Evolutionary conservation across 768 basidiomycete species (phyloP).

Genomic region (Phanerodontia chrysosporium): DNA sequence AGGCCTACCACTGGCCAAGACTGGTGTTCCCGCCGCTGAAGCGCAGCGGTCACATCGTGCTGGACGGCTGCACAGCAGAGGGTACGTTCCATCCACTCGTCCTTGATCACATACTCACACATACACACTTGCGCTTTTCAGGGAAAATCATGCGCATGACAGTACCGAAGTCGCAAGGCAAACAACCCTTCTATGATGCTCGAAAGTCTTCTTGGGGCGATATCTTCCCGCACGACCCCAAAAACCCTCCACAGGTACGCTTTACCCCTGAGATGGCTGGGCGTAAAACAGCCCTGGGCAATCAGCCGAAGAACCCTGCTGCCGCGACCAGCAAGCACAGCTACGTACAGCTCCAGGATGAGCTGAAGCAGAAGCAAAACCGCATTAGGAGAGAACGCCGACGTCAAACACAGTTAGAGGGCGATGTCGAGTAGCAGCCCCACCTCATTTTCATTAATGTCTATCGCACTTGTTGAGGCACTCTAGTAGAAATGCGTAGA

Average conservation of each 20-base stretch:
- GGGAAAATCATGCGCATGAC: conserved; percentile 90
- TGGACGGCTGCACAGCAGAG: conserved; percentile 83
- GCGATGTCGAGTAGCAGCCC: background rate
- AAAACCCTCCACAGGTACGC: conserved; percentile 69
- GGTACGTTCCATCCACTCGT: conserved; percentile 41
- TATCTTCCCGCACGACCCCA: conserved; percentile 86
- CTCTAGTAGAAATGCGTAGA: background rate
- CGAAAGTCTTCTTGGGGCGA: conserved; percentile 94
- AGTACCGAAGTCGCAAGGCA: conserved; percentile 92
- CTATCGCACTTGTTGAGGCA: background rate
- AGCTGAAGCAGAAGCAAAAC: conserved; percentile 33
- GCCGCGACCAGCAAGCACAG: conserved; percentile 29
- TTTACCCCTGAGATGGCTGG: conserved; percentile 31
- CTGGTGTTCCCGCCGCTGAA: conserved; percentile 91
- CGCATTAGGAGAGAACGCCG: background rate
- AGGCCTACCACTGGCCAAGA: conserved; percentile 88
- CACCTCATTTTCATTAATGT: background rate
- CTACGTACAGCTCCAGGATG: conserved; percentile 36
- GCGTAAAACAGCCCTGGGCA: background rate
- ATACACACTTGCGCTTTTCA: conserved; percentile 36
- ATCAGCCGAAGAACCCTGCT: background rate
- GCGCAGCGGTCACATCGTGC: conserved; percentile 83
- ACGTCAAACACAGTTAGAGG: conserved; percentile 20
- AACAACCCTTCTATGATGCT: conserved; percentile 91
- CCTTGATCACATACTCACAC: background rate